A percentile compares a stretch with the other conserved stretches of the same genome.
Conservation (phyloP, 805 yeast species). For the Yamadazyma nakazawae region DNA sequence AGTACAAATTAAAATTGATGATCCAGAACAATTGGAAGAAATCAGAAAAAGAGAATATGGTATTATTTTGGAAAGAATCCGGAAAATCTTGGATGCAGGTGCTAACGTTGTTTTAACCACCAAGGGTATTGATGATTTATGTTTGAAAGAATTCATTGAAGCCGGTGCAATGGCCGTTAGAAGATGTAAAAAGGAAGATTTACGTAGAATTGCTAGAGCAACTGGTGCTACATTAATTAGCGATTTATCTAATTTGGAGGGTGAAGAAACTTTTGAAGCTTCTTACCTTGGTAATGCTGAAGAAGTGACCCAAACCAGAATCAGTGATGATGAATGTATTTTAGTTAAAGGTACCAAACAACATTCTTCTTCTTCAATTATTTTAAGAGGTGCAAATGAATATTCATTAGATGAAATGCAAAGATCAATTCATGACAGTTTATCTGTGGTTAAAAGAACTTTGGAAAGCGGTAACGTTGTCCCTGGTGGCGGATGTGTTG, state of each 20-base stretch:
- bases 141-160: constrained; percentile 87
- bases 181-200: constrained; percentile 94
- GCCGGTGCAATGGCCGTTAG: constrained; percentile 93
- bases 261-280: constrained; percentile 88
- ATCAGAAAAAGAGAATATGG: constrained; percentile 87
- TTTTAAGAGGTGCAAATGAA: constrained; percentile 93
- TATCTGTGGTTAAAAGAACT: constrained; percentile 92
- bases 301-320: constrained; percentile 84
- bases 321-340: constrained; percentile 96
- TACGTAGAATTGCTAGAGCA: constrained; percentile 94
- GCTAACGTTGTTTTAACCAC: constrained; percentile 92
- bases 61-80: constrained; percentile 76
- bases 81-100: constrained; percentile 79
- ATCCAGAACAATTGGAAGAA: constrained; percentile 94
- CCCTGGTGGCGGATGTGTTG: constrained; percentile 99
- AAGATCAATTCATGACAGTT: constrained; percentile 91
- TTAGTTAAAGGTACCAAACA: constrained; percentile 84
- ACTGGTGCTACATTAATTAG: constrained; percentile 92
- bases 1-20: constrained; percentile 93
- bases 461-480: constrained; percentile 91
- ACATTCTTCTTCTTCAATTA: constrained; percentile 87
- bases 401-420: constrained; percentile 98
- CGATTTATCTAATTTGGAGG: constrained; percentile 89
- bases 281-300: constrained; percentile 85
- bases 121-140: constrained; percentile 91